These are phyloP conservation scores for Heimioporus punctisporus DNA, from an alignment of 1,284 basidiomycete genomes.

Conservation along the genomic window DNA sequence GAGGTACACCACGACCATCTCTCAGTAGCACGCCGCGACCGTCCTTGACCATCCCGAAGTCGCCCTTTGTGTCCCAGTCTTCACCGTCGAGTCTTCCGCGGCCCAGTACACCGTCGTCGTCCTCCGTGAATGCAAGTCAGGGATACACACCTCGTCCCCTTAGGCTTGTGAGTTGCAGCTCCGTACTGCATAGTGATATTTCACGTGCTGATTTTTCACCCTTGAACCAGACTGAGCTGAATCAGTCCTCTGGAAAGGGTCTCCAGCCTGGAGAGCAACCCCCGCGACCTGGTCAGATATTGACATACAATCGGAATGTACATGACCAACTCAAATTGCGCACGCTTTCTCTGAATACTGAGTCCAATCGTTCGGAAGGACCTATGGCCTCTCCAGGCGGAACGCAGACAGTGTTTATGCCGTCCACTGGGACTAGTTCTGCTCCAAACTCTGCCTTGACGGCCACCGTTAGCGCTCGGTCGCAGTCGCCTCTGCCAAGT, in stretches of 20 bases:
- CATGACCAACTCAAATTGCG: constrained; percentile 39
- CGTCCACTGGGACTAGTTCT: constrained; percentile 16
- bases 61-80: constrained; percentile 15
- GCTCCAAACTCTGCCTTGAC: constrained; percentile 11
- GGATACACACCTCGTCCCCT: constrained; percentile 23
- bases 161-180: constrained; percentile 21
- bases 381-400: constrained; percentile 15
- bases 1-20: constrained; percentile 18
- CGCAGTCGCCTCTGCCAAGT: constrained; percentile 27
- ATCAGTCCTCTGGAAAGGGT: constrained; percentile 10
- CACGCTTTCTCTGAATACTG: constrained; percentile 16
- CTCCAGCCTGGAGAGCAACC: constrained; percentile 38
- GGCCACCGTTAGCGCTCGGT: constrained; percentile 7
- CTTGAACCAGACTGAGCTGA: constrained; percentile 11
- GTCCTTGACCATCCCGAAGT: constrained; percentile 28
- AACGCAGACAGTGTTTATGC: constrained; percentile 29
- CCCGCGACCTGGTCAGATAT: constrained; percentile 28
- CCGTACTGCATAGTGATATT: constrained; percentile 13
- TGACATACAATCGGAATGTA: constrained; percentile 41
- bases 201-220: constrained; percentile 9
- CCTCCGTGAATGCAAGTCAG: constrained; percentile 3
- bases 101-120: constrained; percentile 21
- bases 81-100: constrained; percentile 18
- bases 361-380: constrained; percentile 3
- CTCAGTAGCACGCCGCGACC: constrained; percentile 21